Conservation (phyloP, 768 basidiomycete species). For the Lentinula guzmanii region DNA sequence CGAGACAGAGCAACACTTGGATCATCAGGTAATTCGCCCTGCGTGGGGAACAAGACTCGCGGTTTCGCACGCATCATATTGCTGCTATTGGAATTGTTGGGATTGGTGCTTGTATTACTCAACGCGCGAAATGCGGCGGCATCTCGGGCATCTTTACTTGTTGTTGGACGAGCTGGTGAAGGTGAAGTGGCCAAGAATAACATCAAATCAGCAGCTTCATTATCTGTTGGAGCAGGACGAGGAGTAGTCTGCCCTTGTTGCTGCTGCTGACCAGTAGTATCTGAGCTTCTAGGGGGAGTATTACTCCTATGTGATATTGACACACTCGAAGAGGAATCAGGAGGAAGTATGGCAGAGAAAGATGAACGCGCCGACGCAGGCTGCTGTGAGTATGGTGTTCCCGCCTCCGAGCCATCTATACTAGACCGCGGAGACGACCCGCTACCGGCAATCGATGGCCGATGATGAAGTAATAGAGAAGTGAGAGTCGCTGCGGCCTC, state of each 20-base stretch:
- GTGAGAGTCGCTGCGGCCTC: constrained; percentile 81
- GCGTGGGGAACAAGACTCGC: constrained; percentile 62
- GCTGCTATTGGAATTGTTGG: constrained; percentile 23
- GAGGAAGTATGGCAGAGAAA: constrained; percentile 30
- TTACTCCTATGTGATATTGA: constrained; percentile 23
- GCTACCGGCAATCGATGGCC: constrained; percentile 54
- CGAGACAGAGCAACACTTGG: constrained; percentile 1
- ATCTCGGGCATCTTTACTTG: constrained; percentile 49
- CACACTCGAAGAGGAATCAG: neutral
- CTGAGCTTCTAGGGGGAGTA: constrained; percentile 30
- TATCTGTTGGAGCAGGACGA: constrained; percentile 58
- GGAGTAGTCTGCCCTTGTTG: constrained; percentile 26
- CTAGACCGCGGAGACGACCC: constrained; percentile 69
- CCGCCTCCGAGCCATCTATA: constrained; percentile 59
- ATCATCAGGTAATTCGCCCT: constrained; percentile 11
- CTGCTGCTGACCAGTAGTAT: constrained; percentile 19
- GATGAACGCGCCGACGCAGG: constrained; percentile 58
- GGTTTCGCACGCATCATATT: constrained; percentile 52
- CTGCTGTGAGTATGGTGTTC: constrained; percentile 55
- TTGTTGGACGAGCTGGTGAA: constrained; percentile 58
- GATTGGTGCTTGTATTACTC: constrained; percentile 24
- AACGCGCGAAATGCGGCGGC: constrained; percentile 51
- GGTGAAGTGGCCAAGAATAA: constrained; percentile 81
- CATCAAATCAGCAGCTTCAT: constrained; percentile 84
- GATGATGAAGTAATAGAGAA: constrained; percentile 58